Evolutionary conservation across 768 basidiomycete species (phyloP), one percentile per base, ranked within the genome.

Genomic region (Psilocybe cubensis): DNA sequence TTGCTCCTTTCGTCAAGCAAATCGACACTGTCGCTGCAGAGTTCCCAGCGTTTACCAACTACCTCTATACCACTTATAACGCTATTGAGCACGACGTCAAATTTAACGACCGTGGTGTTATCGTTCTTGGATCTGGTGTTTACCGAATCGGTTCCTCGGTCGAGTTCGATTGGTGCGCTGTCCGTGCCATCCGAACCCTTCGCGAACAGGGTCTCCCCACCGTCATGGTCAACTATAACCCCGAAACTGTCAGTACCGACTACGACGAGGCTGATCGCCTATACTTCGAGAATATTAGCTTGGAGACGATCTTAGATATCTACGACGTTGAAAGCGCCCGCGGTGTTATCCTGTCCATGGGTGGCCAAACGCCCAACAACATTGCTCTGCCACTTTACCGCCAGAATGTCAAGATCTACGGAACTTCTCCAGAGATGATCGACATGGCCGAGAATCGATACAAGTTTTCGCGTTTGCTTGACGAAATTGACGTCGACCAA

Each of bases 121-220:
- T 98, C 85, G 97, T 98, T 3, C 83, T 98, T 40, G 97, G 97
- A 28, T 98, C 96, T 12, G 97, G 97, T 56, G 96, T 98, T 2
- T 99, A 99, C 75, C 89, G 97, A 52, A 99, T 99, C 63, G 96
- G 97, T 17, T 98, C 96, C 2, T 98, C 96, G 3, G 96, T 99
- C 73, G 96, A 99, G 76, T 98, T 99, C 75, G 96, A 98, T 71
- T 99, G 96, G 96, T 98, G 96, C 72, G 97, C 96, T 14, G 96
- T 99, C 52, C 89, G 96, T 47, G 94, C 96, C 28, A 98, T 98
- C 70, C 81, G 96, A 64, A 98, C 97, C 0, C 81, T 99, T 25
- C 93, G 96, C 62, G 92, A 96, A n/a, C 88, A 92, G 67, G 95
- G 96, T 17, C 76, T 94, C 47, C 93, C 92, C 60, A 98, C 96